phyloP scores from a whole-genome alignment of 2,329 filamentous ascomycete genomes.

The Chaetomium olivaceum region DNA sequence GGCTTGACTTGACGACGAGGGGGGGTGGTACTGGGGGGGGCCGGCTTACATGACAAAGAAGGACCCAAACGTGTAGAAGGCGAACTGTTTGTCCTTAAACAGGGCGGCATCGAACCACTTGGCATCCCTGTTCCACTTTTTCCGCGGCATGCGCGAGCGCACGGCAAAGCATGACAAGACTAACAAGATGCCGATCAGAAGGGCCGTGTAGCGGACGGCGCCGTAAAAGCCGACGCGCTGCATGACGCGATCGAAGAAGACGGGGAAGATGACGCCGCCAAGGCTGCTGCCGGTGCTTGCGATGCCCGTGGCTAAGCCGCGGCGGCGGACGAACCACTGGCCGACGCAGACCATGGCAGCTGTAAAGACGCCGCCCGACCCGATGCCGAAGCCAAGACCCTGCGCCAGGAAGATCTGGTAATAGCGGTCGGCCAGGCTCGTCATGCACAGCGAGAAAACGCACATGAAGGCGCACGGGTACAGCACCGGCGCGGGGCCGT shows the following conservation, averaged over 20 bases:
- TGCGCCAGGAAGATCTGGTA: slow-evolving; percentile 8
- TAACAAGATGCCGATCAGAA: slow-evolving; percentile 1
- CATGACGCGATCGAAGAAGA: neutral
- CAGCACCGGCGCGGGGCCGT: neutral
- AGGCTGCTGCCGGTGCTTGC: neutral
- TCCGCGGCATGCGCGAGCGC: neutral
- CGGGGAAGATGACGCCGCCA: slow-evolving; percentile 3
- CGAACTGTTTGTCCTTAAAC: slow-evolving; percentile 4
- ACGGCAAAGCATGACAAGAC: neutral
- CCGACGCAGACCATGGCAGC: slow-evolving; percentile 7
- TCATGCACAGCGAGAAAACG: slow-evolving; percentile 7
- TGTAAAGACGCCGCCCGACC: slow-evolving; percentile 3
- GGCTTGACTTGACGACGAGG: neutral
- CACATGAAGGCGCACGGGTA: slow-evolving; percentile 5
- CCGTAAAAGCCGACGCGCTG: slow-evolving; percentile 3
- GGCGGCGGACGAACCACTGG: slow-evolving; percentile 6
- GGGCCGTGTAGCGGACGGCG: neutral
- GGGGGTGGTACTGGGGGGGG: neutral
- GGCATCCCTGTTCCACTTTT: slow-evolving; percentile 1
- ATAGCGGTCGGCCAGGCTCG: slow-evolving; percentile 7
- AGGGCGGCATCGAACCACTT: slow-evolving; percentile 4
- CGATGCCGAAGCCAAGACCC: slow-evolving; percentile 2
- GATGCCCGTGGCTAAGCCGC: slow-evolving; percentile 3
- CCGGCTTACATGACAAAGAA: slow-evolving; percentile 3
- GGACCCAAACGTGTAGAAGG: neutral